Base-by-base conservation (phyloP, 78 protist species). In the Diacronema lutheri region DNA sequence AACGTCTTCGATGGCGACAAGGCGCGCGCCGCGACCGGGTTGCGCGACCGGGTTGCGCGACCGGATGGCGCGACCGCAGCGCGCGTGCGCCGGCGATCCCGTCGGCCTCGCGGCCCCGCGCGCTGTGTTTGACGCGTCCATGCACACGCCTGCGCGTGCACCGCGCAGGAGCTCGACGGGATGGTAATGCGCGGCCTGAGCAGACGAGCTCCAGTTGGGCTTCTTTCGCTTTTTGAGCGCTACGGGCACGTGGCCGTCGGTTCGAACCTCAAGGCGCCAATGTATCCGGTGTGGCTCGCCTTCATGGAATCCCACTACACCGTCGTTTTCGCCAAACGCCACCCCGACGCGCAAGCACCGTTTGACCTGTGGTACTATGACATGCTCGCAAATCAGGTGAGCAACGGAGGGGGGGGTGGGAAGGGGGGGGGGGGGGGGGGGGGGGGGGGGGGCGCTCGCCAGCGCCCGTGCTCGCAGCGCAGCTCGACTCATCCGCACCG, bases 1-100 rank as follows among this genome's bases (percentile, higher is more conserved):
- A 64, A 90, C 69, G 88, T 84, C 19, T 85, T 85, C 81, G 87
- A 90, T 64, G 93, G 93, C 56, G 62, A 25, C 38, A 56, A 13
- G 46, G 20, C 23, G 62, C 62, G 62, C 62, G n/a, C 62, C 25
- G 4, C 23, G 25, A 26, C 35, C 62, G 16, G 62, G 25, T 14
- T 14, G 62, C n/a, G 25, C 16, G 7, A 7, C 58, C 58, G 58
- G 25, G 58, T 12, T 12, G 58, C 58, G 7, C 58, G 58, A 12
- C 7, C 58, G 58, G 7, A 12, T 44, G 50, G 50, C 7, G 50
- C 7, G 50, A 9, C 16, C 50, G 50, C 50, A 44, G 50, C 50
- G 50, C 7, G 7, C 50, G 7, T 7, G 58, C 25, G 7, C 7
- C n/a, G n/a, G n/a, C n/a, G n/a, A n/a, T n/a, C n/a, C n/a, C n/a